A percentile compares a stretch with the other conserved stretches of the same genome.
These are phyloP conservation scores for Acer yangbiense DNA, from an alignment of 345 rosid species.

Conservation along the genomic window DNA sequence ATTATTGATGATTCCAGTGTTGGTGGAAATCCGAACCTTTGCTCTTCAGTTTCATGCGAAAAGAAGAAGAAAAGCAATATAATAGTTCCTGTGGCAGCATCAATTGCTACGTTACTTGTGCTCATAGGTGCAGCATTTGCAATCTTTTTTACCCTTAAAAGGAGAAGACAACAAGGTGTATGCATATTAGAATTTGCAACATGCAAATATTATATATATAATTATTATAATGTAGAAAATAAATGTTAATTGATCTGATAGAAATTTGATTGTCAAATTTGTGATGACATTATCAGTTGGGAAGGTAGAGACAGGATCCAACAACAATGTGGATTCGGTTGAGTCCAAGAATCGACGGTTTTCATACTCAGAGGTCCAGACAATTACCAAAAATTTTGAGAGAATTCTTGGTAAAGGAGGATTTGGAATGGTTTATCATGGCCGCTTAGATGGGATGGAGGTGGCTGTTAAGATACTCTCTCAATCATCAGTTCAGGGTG, in stretches of 20 bases:
- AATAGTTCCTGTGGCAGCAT: constrained; percentile 32
- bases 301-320: background rate
- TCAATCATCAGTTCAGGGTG: constrained; percentile 18
- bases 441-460: constrained; percentile 21
- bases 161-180: constrained; percentile 30
- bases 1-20: constrained; percentile 22
- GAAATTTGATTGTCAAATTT: background rate
- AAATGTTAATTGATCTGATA: background rate
- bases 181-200: background rate
- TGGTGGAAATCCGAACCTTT: constrained; percentile 43
- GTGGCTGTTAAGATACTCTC: constrained; percentile 41
- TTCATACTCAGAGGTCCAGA: constrained; percentile 23
- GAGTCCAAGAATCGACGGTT: constrained; percentile 25
- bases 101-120: constrained; percentile 28
- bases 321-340: background rate
- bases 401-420: constrained; percentile 38
- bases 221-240: background rate
- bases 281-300: background rate
- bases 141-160: constrained; percentile 27
- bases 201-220: too few species aligned
- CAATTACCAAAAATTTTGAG: constrained; percentile 32
- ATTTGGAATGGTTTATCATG: constrained; percentile 35
- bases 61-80: constrained; percentile 26
- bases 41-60: constrained; percentile 38
- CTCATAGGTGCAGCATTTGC: constrained; percentile 26